Evolutionary conservation across 2,329 filamentous ascomycete genomes (phyloP), one percentile per base, ranked within the genome.

Genomic region (Grosmannia serpens): DNA sequence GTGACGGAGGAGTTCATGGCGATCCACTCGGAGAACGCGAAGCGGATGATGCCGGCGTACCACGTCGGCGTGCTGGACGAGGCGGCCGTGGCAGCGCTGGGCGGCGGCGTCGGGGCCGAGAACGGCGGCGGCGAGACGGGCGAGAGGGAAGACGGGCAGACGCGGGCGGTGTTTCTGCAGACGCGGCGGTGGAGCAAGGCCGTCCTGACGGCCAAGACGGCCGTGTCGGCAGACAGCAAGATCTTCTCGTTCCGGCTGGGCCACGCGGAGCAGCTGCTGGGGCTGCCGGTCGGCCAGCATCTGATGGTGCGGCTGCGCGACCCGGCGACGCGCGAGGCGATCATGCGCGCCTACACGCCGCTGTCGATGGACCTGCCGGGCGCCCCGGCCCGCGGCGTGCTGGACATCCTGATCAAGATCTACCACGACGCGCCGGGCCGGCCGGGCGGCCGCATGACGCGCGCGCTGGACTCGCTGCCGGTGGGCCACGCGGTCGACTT

Each of bases 21-120:
- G 17, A 96, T 96, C 65, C 91, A 96, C 70, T 91, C 87, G 69
- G 91, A 96, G 73, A 95, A 88, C 20, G 91, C 91, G 38, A 96
- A 95, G 73, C 80, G 79, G 22, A 95, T 95, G 90, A 91, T 96
- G 86, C 80, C 82, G 13, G 72, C 79, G 51, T 95, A 95, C 67
- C 91, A 96, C 70, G 84, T 96, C 63, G 91, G 91, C 55, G 84
- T 83, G 0, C 79, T 96, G 15, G 82, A 88, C 64, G 74, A 83
- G 63, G 75, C 75, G 24, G 81, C 85, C 1, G 75, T 77, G 7
- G 74, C 76, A 46, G 68, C 75, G 0, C 77, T 94, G 2, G 74
- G 77, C 17, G 71, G 71, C 1, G 69, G 75, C 11, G 4, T 10
- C 5, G 29, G 29, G 29, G 10, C 29, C 5, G 29, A 31, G 35